These are phyloP conservation scores for Dioszegia hungarica DNA, from an alignment of 768 basidiomycete species.

Conservation along the genomic window DNA sequence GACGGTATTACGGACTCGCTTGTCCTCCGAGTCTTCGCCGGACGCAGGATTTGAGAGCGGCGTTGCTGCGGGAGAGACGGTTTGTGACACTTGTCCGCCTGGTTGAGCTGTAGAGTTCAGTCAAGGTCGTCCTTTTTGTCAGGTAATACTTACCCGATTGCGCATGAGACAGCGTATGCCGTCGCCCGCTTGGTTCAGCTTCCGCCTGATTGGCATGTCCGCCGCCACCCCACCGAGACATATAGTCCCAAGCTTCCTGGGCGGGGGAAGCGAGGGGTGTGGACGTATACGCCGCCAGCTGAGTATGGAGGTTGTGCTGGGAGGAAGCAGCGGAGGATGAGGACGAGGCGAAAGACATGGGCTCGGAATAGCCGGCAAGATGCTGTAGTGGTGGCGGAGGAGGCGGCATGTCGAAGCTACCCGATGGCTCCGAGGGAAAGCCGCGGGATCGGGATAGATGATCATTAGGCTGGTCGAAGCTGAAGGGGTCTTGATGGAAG, in stretches of 20 bases:
- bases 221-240: too few species aligned
- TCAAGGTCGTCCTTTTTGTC: too few species aligned
- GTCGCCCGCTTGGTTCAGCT: too few species aligned
- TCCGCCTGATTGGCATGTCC: too few species aligned
- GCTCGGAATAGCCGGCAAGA: not conserved
- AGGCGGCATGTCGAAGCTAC: too few species aligned
- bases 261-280: not conserved
- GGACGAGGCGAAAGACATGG: not conserved
- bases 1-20: constrained; percentile 21
- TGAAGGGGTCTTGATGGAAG: not conserved
- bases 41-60: constrained; percentile 2
- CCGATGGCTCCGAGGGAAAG: too few species aligned
- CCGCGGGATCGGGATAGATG: not conserved
- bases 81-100: not conserved
- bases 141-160: too few species aligned
- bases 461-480: not conserved
- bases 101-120: not conserved
- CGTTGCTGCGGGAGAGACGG: not conserved
- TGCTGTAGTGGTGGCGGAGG: not conserved
- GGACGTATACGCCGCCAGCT: not conserved
- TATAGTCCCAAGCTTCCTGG: too few species aligned
- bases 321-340: not conserved
- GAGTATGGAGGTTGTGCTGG: not conserved
- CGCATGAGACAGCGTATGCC: too few species aligned
- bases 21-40: constrained; percentile 18